Evolutionary conservation across 345 rosid species (phyloP).

Genomic region (Sisymbrium altissimum): DNA sequence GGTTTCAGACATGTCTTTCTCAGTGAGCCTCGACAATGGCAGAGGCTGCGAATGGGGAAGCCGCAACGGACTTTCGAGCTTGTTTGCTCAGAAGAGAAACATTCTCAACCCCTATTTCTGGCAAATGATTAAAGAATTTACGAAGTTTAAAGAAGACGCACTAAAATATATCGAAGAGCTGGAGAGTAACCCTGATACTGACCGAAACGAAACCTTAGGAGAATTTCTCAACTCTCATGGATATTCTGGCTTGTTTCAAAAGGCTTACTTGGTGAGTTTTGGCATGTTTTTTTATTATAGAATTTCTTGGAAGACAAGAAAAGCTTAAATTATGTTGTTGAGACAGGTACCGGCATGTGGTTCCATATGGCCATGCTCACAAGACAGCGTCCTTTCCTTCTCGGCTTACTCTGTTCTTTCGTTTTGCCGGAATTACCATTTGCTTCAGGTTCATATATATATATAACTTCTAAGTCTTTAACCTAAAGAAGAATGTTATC

Average conservation of each 20-base stretch:
- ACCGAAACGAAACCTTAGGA: constrained; percentile 56
- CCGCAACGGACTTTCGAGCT: constrained; percentile 54
- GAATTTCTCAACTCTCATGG: constrained; percentile 52
- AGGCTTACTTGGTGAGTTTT: constrained; percentile 62
- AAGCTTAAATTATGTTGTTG: background rate
- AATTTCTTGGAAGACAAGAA: background rate
- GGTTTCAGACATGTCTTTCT: constrained; percentile 66
- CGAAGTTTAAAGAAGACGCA: constrained; percentile 57
- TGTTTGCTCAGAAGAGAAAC: constrained; percentile 66
- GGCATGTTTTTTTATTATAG: background rate
- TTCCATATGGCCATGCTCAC: constrained; percentile 69
- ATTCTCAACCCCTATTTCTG: constrained; percentile 53
- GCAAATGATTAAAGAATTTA: constrained; percentile 59
- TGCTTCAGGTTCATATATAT: constrained; percentile 56
- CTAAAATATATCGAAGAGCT: constrained; percentile 58
- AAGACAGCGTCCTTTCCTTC: constrained; percentile 55
- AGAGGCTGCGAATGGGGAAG: constrained; percentile 79
- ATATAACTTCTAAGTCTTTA: background rate
- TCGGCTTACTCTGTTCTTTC: constrained; percentile 71
- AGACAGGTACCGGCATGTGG: constrained; percentile 66
- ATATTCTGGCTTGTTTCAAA: constrained; percentile 66
- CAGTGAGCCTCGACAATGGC: constrained; percentile 66
- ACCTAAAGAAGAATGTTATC: background rate
- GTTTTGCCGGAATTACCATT: constrained; percentile 66
- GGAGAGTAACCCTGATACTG: constrained; percentile 51